Base-by-base conservation (phyloP, 352 stramenopile species). In the Pythium angustatum region DNA sequence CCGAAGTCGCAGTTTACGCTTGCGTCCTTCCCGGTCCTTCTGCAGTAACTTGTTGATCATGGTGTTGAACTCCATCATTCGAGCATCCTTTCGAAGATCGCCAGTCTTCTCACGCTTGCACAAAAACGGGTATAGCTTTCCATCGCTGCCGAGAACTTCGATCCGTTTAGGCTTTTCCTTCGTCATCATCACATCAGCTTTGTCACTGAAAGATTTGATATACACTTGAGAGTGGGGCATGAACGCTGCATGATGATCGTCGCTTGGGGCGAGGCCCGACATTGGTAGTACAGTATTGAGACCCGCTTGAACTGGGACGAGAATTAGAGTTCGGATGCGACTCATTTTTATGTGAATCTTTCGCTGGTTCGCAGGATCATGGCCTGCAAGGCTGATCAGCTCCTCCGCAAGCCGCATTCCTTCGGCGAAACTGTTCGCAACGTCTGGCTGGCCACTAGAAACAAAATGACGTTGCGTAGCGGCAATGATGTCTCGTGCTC, bases 161-260 rank as follows among this genome's bases (percentile, higher is more conserved):
- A 99, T 89, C 54, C 96, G 98, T 75, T 99, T 99, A 1, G 98
- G 98, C 64, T 97, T 98, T 44, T 99, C 98, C 75, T 99, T 99
- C 15, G 94, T 99, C 58, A 93, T 81, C 93, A 99, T 99, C 36
- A 99, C 90, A 58, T 97, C 88, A 3, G 98, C 86, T 58, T 93
- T 91, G 54, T 96, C 88, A 34, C 77, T 89, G 53, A 98, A 97
- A 5, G 79, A 68, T 47, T 84, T 87, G 47, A 98, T 98, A 64
- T 96, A 83, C 38, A 97, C 74, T 63, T 96, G 76, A 15, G 76
- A 80, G 50, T 81, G 75, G 7, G 82, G 77, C 27, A 78, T 79
- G 36, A 90, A 93, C 6, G 86, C 85, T 22, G 65, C 58, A 48
- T 92, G 82, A 9, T 58, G 40, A 11, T 78, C 65, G 33, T 93